Percentiles rank a stretch among this genome's conserved stretches.
phyloP scores from a whole-genome alignment of 257 asterid genomes.

The Solanum bulbocastanum region DNA sequence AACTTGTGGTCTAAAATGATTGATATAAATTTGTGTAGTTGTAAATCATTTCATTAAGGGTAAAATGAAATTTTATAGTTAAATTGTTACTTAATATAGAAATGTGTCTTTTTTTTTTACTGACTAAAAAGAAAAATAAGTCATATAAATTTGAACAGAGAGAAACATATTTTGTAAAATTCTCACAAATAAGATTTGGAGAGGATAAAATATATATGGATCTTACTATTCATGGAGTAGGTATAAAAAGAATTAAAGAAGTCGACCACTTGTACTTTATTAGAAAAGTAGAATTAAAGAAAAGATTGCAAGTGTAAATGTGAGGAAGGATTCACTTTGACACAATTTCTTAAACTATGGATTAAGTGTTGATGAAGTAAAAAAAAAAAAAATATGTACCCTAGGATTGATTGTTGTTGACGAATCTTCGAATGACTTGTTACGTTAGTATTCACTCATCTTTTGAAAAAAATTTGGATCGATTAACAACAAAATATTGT shows the following conservation, averaged over 20 bases:
- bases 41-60: no score
- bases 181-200: no score
- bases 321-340: constrained; percentile 1
- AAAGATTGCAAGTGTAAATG: not conserved
- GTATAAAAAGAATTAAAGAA: not conserved
- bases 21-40: no score
- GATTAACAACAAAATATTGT: not conserved
- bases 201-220: no score
- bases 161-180: no score
- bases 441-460: constrained; percentile 10
- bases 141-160: no score
- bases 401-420: constrained; percentile 26
- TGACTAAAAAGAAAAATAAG: no score
- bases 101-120: no score
- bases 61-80: no score
- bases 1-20: no score
- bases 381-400: not conserved
- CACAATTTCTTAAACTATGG: constrained; percentile 34
- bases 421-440: constrained; percentile 8
- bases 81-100: no score
- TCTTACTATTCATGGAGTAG: not conserved
- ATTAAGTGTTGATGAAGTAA: constrained; percentile 46
- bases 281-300: not conserved
- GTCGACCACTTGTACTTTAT: not conserved
- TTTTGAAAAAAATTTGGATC: not conserved